These are phyloP conservation scores for Teratosphaeria zuluensis DNA, from an alignment of 2,329 filamentous ascomycete genomes.

Conservation along the genomic window DNA sequence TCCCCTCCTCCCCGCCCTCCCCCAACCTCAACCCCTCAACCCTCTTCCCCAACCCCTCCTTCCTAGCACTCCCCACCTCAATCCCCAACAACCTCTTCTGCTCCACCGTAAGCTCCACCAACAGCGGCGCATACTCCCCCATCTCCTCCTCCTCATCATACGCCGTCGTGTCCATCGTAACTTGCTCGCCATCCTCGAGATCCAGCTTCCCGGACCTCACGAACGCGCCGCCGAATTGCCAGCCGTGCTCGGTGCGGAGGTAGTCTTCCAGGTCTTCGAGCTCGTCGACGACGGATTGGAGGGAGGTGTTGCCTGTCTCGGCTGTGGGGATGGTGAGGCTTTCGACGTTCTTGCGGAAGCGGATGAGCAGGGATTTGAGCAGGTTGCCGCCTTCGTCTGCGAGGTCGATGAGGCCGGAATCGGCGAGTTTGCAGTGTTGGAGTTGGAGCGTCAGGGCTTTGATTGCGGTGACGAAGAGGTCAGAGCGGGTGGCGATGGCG, in stretches of 20 bases:
- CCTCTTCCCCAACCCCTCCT: constrained; percentile 12
- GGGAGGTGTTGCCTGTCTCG: constrained; percentile 18
- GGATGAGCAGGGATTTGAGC: constrained; percentile 42
- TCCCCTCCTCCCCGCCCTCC: constrained; percentile 9
- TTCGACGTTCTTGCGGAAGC: constrained; percentile 44
- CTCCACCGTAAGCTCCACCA: constrained; percentile 45
- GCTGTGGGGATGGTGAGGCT: constrained; percentile 26
- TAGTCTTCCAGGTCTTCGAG: constrained; percentile 47
- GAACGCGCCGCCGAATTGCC: constrained; percentile 47
- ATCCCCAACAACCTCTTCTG: constrained; percentile 31
- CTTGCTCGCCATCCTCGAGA: constrained; percentile 53
- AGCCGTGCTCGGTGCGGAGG: constrained; percentile 46
- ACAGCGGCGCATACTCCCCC: constrained; percentile 53
- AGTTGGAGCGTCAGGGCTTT: constrained; percentile 44
- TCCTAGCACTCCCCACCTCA: constrained; percentile 13
- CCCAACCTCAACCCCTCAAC: constrained; percentile 11
- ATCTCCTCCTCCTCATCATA: constrained; percentile 52
- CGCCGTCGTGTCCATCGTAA: constrained; percentile 44
- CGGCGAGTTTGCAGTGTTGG: constrained; percentile 47
- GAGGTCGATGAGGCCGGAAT: constrained; percentile 53
- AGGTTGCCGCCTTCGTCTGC: constrained; percentile 42
- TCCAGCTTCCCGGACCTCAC: constrained; percentile 49
- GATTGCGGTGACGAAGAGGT: constrained; percentile 45
- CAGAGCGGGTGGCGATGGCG: constrained; percentile 39
- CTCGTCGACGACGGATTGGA: constrained; percentile 41